Conservation (phyloP, 169 alveolate species). For the Plasmodium falciparum region DNA sequence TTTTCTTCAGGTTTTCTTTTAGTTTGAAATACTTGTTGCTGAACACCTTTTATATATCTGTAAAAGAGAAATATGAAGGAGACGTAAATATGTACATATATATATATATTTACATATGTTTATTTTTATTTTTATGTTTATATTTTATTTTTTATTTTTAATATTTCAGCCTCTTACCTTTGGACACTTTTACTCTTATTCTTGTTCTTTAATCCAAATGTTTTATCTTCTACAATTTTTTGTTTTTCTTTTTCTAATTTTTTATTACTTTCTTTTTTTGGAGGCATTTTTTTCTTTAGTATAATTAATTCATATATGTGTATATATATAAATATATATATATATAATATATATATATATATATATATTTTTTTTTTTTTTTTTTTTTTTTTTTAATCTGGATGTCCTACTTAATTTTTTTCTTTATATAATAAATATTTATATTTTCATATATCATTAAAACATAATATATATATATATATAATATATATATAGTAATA, state of each 20-base stretch:
- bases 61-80: background rate
- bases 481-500: too few relatives aligned
- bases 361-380: too few relatives aligned
- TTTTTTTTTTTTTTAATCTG: too few relatives aligned
- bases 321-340: too few relatives aligned
- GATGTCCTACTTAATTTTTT: too few relatives aligned
- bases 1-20: conserved; percentile 85
- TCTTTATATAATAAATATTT: too few relatives aligned
- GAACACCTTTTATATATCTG: conserved; percentile 88
- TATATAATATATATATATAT: too few relatives aligned
- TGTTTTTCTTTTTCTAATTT: conserved; percentile 96
- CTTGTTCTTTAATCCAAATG: conserved; percentile 99
- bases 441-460: too few relatives aligned
- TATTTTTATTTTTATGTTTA: conserved; percentile 2
- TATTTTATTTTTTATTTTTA: background rate
- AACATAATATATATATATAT: too few relatives aligned
- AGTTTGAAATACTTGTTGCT: conserved; percentile 86
- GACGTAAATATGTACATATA: background rate
- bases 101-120: background rate
- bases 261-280: conserved; percentile 91
- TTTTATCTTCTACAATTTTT: conserved; percentile 98
- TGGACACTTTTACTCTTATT: conserved; percentile 97
- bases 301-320: too few relatives aligned
- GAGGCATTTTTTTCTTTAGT: conserved; percentile 79
- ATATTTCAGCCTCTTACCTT: conserved; percentile 87